These are phyloP conservation scores for Zygosaccharomyces sapae DNA, from an alignment of 1,139 yeast genomes.

Conservation along the genomic window DNA sequence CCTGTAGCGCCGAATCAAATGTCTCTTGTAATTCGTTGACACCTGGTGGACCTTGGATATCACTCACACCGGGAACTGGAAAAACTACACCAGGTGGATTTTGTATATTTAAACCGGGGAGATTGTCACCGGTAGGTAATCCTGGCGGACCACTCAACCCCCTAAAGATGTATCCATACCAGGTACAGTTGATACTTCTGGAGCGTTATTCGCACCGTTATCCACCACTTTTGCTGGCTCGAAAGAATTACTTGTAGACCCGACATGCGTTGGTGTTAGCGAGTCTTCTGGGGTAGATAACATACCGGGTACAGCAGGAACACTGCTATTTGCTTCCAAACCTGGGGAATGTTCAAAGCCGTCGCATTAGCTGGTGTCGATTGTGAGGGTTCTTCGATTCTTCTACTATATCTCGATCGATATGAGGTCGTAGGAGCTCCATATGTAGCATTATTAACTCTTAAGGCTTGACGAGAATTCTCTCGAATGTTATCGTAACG, in stretches of 20 bases:
- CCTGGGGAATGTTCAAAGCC: constrained; percentile 3
- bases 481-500: constrained; percentile 9
- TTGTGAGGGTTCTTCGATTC: neutral
- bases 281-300: constrained; percentile 4
- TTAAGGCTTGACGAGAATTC: neutral
- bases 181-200: constrained; percentile 25
- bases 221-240: constrained; percentile 1
- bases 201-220: constrained; percentile 16
- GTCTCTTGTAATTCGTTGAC: constrained; percentile 1
- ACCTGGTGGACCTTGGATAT: constrained; percentile 24
- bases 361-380: neutral
- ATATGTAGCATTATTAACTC: neutral
- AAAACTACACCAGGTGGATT: neutral
- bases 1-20: neutral
- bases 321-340: neutral
- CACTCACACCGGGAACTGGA: neutral
- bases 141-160: constrained; percentile 30
- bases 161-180: constrained; percentile 14
- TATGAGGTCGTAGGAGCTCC: constrained; percentile 3
- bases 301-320: constrained; percentile 14
- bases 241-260: constrained; percentile 2
- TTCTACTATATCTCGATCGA: constrained; percentile 6
- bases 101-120: constrained; percentile 22
- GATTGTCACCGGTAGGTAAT: constrained; percentile 25
- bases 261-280: constrained; percentile 5